phyloP scores from a whole-genome alignment of 2,329 filamentous ascomycete species.

The Pestalotiopsis sp. region DNA sequence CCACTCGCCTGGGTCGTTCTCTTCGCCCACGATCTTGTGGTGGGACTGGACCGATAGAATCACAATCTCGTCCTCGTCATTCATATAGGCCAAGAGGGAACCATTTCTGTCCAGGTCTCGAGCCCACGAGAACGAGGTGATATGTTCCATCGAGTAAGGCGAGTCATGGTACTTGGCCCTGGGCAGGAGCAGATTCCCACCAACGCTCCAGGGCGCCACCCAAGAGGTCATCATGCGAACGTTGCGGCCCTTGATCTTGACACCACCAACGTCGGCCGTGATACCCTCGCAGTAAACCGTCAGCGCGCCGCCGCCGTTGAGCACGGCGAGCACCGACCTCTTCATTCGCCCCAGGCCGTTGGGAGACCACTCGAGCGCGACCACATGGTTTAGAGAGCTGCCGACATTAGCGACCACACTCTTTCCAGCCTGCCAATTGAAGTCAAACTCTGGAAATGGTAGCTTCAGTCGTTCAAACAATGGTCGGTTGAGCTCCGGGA shows the following conservation, averaged over 20 bases:
- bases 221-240: slow-evolving; percentile 48
- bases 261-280: slow-evolving; percentile 22
- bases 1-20: slow-evolving; percentile 40
- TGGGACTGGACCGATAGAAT: slow-evolving; percentile 50
- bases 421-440: slow-evolving; percentile 46
- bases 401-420: slow-evolving; percentile 51
- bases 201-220: slow-evolving; percentile 59
- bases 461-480: slow-evolving; percentile 28
- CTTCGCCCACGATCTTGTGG: slow-evolving; percentile 25
- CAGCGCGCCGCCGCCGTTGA: slow-evolving; percentile 53
- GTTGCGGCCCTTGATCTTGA: slow-evolving; percentile 34
- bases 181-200: slow-evolving; percentile 53
- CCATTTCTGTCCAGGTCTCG: slow-evolving; percentile 41
- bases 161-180: slow-evolving; percentile 34
- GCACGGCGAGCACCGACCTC: slow-evolving; percentile 52
- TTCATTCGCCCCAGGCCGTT: slow-evolving; percentile 57
- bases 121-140: slow-evolving; percentile 58
- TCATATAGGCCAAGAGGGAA: slow-evolving; percentile 54
- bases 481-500: slow-evolving; percentile 29
- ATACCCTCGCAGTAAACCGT: slow-evolving; percentile 54
- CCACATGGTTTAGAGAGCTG: slow-evolving; percentile 56
- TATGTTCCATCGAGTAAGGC: slow-evolving; percentile 36
- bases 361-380: slow-evolving; percentile 60
- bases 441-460: slow-evolving; percentile 29
- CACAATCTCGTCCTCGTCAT: slow-evolving; percentile 51